A percentile compares a stretch with the other conserved stretches of the same genome.
These are phyloP conservation scores for Raphanus hybrid DNA, from an alignment of 441 rosid genomes.

Conservation along the genomic window DNA sequence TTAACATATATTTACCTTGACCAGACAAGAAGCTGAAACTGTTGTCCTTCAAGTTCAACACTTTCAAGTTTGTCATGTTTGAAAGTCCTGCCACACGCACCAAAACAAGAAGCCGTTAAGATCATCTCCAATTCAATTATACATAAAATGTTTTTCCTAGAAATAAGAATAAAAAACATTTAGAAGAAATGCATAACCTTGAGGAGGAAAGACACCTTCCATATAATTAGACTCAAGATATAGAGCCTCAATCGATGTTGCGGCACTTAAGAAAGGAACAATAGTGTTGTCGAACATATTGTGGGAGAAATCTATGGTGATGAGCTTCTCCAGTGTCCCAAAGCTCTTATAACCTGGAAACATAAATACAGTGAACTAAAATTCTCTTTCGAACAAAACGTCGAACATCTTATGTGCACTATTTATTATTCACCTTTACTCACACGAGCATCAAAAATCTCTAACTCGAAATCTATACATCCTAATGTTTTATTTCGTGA, in stretches of 20 bases:
- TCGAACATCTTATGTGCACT: conserved; percentile 33
- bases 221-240: conserved; percentile 13
- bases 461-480: neutral
- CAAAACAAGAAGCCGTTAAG: conserved; percentile 10
- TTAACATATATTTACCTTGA: conserved; percentile 24
- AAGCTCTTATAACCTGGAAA: conserved; percentile 26
- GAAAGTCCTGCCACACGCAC: conserved; percentile 14
- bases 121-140: neutral
- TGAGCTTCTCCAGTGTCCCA: conserved; percentile 7
- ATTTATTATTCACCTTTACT: neutral
- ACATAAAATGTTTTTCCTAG: neutral
- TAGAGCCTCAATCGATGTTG: conserved; percentile 8
- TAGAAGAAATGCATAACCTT: conserved; percentile 12
- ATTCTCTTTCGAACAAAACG: conserved; percentile 17
- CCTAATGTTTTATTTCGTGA: neutral
- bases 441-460: conserved; percentile 10
- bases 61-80: conserved; percentile 21
- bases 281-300: conserved; percentile 26
- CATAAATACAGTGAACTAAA: neutral
- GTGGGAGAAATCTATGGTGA: conserved; percentile 1
- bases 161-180: too few relatives aligned
- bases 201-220: conserved; percentile 34
- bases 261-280: conserved; percentile 19
- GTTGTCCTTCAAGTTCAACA: conserved; percentile 28
- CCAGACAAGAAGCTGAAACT: conserved; percentile 22